Evolutionary conservation across 2,329 filamentous ascomycete genomes (phyloP), one percentile per base, ranked within the genome.

Genomic region (Talaromyces sp.): DNA sequence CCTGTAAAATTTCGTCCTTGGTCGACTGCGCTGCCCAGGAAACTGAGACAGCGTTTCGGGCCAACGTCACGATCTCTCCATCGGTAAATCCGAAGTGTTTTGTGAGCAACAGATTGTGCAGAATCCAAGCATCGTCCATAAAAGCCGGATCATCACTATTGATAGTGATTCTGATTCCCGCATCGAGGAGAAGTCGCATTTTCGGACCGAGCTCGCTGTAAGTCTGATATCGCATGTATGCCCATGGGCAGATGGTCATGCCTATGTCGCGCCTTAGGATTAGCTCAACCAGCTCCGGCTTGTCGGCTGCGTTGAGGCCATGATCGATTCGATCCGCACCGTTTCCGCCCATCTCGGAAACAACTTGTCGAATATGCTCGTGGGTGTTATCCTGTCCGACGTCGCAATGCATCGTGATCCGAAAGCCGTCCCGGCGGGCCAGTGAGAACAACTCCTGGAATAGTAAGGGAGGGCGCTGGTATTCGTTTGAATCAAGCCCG

Each of bases 61-160:
- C 54, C 33, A 57, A 39, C 11, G 33, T 24, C 16, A 16, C 54
- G 9, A 57, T 57, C 39, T 57, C 54, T 33, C 39, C 31, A n/a
- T 57, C 33, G 1, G 33, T 24, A 39, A 57, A 57, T 5, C 54
- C 54, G 39, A 57, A 57, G 19, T 57, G 54, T 24, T 39, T 57
- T 22, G 54, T 57, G 33, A 57, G 54, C 19, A 57, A 39, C 54
- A 16, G n/a, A 57, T 57, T 57, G 3, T 57, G 54, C 22, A 57
- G 54, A 57, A 57, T 35, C 54, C 54, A 57, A 39, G 54, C 54
- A 57, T 57, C 54, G 10, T 57, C 54, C 54, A 57, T 57, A 7
- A 57, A 57, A 39, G 54, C 54, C 54, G 54, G 54, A 2, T 57
- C 54, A 57, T 57, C 54, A 8, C 54, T 57, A 11, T 56, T 57